Evolutionary conservation across 1,284 basidiomycete genomes (phyloP), one percentile per base, ranked within the genome.

Genomic region (Puccinia horiana): DNA sequence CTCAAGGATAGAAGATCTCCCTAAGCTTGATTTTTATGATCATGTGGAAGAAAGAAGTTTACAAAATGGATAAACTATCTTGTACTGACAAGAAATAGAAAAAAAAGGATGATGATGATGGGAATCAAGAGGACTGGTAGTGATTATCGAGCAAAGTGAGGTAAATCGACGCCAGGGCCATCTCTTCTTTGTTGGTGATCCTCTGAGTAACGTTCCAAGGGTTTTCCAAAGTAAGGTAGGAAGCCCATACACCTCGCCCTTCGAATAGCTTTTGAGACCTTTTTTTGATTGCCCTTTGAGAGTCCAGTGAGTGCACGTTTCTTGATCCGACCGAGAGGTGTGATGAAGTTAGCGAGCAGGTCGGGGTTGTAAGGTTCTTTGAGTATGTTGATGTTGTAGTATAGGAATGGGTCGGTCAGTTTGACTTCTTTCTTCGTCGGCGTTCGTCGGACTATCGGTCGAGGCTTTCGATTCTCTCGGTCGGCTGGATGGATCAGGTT

Each of bases 231-330:
- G 67, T 84, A 83, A 1, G 94, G 93, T 83, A 98, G 91, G 83
- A 96, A 87, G 69, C 96, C 96, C 93, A 98, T 96, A 89, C 92
- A 93, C 87, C 94, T 93, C 77, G 96, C 94, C 81, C 96, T 90
- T 81, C 94, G 91, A 82, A 98, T 93, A 54, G 96, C 93, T 88
- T 96, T 96, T 69, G 92, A 93, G 4, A 98, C 86, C 83, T 89
- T 89, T 65, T 94, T 90, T 87, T 98, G 96, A 83, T 89, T 93
- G 87, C 91, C 92, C 87, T 92, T 90, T 5, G 95, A 95, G 74
- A 98, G 89, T 0, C 90, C 89, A 0, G 94, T 97, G 77, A 90
- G 86, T 12, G 90, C 90, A 63, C 96, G 90, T 20, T 88, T 87
- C 84, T 90, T 89, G 84, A 98, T 94, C 89, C 93, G 94, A 79